These are phyloP conservation scores for Triticum urartu DNA, from an alignment of 176 grass and related monocot species.

Conservation along the genomic window DNA sequence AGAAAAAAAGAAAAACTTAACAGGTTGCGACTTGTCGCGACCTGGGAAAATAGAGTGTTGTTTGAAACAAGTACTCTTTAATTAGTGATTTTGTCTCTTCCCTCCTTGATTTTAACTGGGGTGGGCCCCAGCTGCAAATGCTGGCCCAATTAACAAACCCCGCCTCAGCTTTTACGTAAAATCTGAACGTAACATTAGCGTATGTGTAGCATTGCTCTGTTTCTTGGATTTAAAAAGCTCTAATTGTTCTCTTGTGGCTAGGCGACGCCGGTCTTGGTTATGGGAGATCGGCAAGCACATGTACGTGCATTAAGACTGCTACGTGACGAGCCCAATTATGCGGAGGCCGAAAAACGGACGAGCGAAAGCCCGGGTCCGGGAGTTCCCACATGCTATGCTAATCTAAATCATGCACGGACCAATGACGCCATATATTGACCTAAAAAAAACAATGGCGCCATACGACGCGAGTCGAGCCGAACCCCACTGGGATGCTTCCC, in stretches of 20 bases:
- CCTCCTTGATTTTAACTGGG: too few relatives aligned
- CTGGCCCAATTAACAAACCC: too few relatives aligned
- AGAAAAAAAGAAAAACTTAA: too few relatives aligned
- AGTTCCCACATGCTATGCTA: slow-evolving; percentile 30
- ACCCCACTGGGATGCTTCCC: not conserved
- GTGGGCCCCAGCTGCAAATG: too few relatives aligned
- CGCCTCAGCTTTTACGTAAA: too few relatives aligned
- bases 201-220: not conserved
- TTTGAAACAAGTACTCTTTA: too few relatives aligned
- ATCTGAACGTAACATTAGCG: too few relatives aligned
- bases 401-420: slow-evolving; percentile 17
- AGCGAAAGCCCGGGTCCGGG: not conserved
- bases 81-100: too few relatives aligned
- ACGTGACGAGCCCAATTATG: slow-evolving; percentile 1
- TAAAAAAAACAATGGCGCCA: not conserved
- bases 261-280: slow-evolving; percentile 17
- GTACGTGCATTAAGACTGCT: not conserved
- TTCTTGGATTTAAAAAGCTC: slow-evolving; percentile 17
- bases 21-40: too few relatives aligned
- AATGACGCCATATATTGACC: not conserved
- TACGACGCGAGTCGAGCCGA: not conserved
- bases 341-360: not conserved
- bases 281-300: slow-evolving; percentile 29
- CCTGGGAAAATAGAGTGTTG: too few relatives aligned
- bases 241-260: not conserved